Conservation (phyloP, 2,329 filamentous ascomycete species). For the Fusarium sp. region DNA sequence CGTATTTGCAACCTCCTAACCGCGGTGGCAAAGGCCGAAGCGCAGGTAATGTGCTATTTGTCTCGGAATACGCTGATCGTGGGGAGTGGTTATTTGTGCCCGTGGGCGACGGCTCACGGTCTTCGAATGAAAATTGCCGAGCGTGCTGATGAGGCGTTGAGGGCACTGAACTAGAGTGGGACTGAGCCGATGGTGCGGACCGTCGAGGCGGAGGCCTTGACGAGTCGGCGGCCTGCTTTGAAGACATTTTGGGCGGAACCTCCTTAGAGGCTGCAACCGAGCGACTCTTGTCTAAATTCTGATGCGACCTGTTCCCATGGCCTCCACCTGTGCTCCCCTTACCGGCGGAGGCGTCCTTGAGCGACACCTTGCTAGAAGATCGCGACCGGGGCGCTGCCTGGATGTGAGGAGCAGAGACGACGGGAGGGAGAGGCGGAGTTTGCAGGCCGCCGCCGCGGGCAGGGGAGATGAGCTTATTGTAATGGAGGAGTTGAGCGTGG, state of each 20-base stretch:
- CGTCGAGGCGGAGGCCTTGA: conserved; percentile 48
- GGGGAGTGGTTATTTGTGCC: conserved; percentile 84
- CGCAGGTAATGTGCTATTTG: conserved; percentile 77
- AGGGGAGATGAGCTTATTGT: conserved; percentile 72
- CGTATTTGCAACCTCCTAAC: conserved; percentile 80
- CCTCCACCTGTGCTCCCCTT: conserved; percentile 65
- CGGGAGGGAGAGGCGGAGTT: conserved; percentile 64
- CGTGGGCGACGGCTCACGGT: conserved; percentile 81
- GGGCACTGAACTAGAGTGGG: conserved; percentile 87
- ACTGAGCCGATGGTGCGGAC: conserved; percentile 48
- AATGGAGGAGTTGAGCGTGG: conserved; percentile 71
- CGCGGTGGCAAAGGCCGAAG: conserved; percentile 71
- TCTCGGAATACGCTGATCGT: conserved; percentile 89
- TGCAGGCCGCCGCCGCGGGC: conserved; percentile 67
- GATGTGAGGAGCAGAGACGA: conserved; percentile 66
- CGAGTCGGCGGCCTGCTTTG: conserved; percentile 54
- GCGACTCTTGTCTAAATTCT: conserved; percentile 69
- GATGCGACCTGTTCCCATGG: conserved; percentile 73
- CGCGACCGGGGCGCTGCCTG: conserved; percentile 67
- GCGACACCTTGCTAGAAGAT: conserved; percentile 69
- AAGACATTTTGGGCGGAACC: conserved; percentile 61
- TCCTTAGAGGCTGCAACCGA: conserved; percentile 71
- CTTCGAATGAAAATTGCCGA: conserved; percentile 82
- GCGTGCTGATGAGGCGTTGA: conserved; percentile 93
- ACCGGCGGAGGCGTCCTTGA: conserved; percentile 60